phyloP scores from a whole-genome alignment of 192 early-diverging fungal species.

The Dissophora ornata region DNA sequence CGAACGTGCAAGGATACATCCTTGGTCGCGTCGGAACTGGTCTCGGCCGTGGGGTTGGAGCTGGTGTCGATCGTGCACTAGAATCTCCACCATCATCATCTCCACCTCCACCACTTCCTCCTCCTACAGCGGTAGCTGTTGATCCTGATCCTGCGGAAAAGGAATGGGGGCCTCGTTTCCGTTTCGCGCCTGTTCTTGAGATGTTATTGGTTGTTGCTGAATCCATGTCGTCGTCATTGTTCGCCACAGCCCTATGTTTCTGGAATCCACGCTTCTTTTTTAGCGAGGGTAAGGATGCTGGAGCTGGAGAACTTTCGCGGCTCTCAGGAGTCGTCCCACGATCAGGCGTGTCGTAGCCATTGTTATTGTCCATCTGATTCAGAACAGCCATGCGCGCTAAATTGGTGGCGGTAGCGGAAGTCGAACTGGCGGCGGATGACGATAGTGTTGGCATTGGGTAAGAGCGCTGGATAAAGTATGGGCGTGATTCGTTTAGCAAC shows the following conservation, averaged over 20 bases:
- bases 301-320: slow-evolving; percentile 33
- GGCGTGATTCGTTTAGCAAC: slow-evolving; percentile 44
- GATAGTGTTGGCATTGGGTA: slow-evolving; percentile 14
- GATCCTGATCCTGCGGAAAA: too few species aligned
- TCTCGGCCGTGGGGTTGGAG: background rate
- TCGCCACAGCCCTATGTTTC: background rate
- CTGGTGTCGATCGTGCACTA: slow-evolving; percentile 26
- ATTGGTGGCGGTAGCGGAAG: background rate
- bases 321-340: slow-evolving; percentile 47
- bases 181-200: background rate
- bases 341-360: slow-evolving; percentile 35
- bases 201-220: background rate
- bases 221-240: background rate
- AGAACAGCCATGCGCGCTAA: slow-evolving; percentile 27
- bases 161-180: background rate
- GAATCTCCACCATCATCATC: slow-evolving; percentile 13
- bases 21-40: slow-evolving; percentile 2
- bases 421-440: background rate
- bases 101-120: background rate
- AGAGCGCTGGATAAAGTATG: slow-evolving; percentile 18
- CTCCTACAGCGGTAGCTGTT: too few species aligned
- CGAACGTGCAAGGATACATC: slow-evolving; percentile 41
- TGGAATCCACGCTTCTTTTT: slow-evolving; percentile 17
- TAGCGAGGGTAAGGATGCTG: background rate
- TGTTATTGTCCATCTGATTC: slow-evolving; percentile 11